Evolutionary conservation across 129 eudicot species (phyloP).

Genomic region (Flaveria sonorensis): DNA sequence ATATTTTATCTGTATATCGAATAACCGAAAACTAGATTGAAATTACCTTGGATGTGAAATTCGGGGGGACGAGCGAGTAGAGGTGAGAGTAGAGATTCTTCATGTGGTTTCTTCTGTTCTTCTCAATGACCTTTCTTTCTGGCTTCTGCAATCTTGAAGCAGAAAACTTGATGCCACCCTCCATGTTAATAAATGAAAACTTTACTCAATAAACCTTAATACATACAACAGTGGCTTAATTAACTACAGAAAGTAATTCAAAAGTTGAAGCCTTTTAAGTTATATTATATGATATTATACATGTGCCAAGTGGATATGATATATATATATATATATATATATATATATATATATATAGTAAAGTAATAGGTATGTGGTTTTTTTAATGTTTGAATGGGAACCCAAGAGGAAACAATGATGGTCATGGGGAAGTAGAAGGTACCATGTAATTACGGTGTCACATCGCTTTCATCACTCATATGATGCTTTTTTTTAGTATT

Average conservation of each 20-base stretch:
- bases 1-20: too few relatives aligned
- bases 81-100: conserved; percentile 5
- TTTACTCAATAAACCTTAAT: too few relatives aligned
- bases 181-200: neutral
- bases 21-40: too few relatives aligned
- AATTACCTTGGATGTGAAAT: neutral
- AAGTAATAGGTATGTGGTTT: neutral
- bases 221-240: neutral
- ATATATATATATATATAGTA: neutral
- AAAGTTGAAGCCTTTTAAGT: neutral
- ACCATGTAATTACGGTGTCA: conserved; percentile 10
- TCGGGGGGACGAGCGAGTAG: neutral
- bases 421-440: conserved; percentile 8
- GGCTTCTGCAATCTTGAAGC: neutral
- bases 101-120: conserved; percentile 14
- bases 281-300: neutral
- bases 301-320: neutral
- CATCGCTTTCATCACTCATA: neutral
- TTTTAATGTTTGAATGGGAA: neutral
- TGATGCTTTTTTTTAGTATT: neutral
- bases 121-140: conserved; percentile 14
- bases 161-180: neutral
- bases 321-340: too few relatives aligned
- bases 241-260: neutral
- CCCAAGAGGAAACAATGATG: neutral